Percentiles rank a stretch among this genome's conserved stretches.
Evolutionary conservation across 2,329 filamentous ascomycete genomes (phyloP).

Genomic region (Amphichorda felina): DNA sequence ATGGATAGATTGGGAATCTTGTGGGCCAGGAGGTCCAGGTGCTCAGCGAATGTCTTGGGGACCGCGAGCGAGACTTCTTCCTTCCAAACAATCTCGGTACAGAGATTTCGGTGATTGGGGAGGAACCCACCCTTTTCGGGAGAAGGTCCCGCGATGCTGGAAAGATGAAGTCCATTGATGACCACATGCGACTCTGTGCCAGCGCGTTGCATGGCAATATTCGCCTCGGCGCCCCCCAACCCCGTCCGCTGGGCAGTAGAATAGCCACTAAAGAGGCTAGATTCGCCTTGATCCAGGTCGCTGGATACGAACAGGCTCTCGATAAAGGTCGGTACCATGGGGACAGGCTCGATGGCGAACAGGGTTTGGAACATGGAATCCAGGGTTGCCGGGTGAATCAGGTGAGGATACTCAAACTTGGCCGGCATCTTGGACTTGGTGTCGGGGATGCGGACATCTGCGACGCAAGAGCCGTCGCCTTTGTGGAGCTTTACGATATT

Average conservation of each 20-base stretch:
- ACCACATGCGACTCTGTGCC: conserved; percentile 23
- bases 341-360: conserved; percentile 28
- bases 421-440: conserved; percentile 40
- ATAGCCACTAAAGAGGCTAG: conserved; percentile 26
- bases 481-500: conserved; percentile 28
- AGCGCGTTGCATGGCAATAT: conserved; percentile 28
- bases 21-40: conserved; percentile 22
- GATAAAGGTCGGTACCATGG: conserved; percentile 38
- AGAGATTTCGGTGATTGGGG: conserved; percentile 35
- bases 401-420: conserved; percentile 38
- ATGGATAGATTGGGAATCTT: conserved; percentile 25
- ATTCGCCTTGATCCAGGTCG: conserved; percentile 16
- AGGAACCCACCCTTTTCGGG: conserved; percentile 23
- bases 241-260: conserved; percentile 22
- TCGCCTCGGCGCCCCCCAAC: conserved; percentile 25
- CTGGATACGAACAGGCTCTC: conserved; percentile 33
- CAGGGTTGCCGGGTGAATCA: conserved; percentile 46
- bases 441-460: conserved; percentile 30
- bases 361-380: conserved; percentile 43
- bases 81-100: conserved; percentile 35
- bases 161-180: conserved; percentile 32
- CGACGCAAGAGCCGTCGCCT: conserved; percentile 19
- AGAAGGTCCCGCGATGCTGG: conserved; percentile 16
- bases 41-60: conserved; percentile 9
- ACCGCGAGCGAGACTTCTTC: conserved; percentile 19